Conservation (phyloP, 2,329 filamentous ascomycete genomes). For the Rachicladosporium sp. region DNA sequence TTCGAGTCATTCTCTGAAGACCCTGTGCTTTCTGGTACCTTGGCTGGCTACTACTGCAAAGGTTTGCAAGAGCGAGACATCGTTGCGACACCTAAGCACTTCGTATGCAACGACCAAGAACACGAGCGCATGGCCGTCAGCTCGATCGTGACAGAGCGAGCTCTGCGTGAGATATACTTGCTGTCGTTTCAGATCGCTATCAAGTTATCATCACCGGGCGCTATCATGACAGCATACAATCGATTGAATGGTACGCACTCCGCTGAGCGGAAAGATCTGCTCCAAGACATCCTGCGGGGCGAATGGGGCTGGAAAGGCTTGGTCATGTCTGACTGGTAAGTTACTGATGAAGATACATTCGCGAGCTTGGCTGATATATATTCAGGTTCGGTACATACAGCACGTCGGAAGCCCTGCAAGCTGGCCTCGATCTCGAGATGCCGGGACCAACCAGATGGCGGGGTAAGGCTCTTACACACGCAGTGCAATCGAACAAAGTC, state of each 20-base stretch:
- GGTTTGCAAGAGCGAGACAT: conserved; percentile 62
- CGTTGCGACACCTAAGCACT: conserved; percentile 68
- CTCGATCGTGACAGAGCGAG: conserved; percentile 50
- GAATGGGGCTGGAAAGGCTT: conserved; percentile 53
- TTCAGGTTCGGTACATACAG: conserved; percentile 51
- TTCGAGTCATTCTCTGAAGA: conserved; percentile 84
- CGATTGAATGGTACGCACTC: conserved; percentile 63
- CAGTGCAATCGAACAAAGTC: background rate
- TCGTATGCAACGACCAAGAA: conserved; percentile 63
- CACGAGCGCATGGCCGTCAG: conserved; percentile 54
- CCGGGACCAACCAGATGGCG: conserved; percentile 39
- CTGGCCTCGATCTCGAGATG: conserved; percentile 77
- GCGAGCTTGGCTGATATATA: too few species aligned
- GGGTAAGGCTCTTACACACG: conserved; percentile 10
- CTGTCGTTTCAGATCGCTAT: conserved; percentile 63
- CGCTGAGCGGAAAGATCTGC: conserved; percentile 51
- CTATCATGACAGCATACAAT: conserved; percentile 63
- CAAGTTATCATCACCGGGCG: conserved; percentile 1
- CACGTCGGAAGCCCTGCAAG: conserved; percentile 52
- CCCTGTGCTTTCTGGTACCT: conserved; percentile 61
- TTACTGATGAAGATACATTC: too few species aligned
- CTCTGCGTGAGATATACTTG: conserved; percentile 59
- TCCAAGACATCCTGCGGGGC: conserved; percentile 55
- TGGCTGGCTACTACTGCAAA: conserved; percentile 48
- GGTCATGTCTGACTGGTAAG: conserved; percentile 56